Conservation (phyloP, 2,329 filamentous ascomycete species). For the Sarocladiaceae sp. region DNA sequence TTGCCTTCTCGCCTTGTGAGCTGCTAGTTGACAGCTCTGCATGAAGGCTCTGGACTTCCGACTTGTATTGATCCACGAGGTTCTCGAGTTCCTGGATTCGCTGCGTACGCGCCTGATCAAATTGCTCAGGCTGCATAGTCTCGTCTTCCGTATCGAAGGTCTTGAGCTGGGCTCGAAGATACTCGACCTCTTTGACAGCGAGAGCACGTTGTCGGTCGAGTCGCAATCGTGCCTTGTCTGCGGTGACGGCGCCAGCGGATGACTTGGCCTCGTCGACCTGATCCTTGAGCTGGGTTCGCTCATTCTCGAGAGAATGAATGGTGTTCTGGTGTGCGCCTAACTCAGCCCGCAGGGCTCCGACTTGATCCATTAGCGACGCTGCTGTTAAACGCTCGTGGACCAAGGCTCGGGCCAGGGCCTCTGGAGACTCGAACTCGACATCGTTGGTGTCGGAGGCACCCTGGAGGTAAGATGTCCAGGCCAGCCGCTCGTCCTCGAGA, state of each 20-base stretch:
- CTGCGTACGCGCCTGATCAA: slow-evolving; percentile 69
- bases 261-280: slow-evolving; percentile 69
- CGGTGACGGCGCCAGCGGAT: slow-evolving; percentile 38
- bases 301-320: slow-evolving; percentile 67
- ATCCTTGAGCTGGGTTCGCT: slow-evolving; percentile 58
- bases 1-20: slow-evolving; percentile 14
- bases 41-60: slow-evolving; percentile 71
- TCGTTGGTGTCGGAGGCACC: slow-evolving; percentile 54
- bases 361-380: slow-evolving; percentile 71
- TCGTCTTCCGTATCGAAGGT: slow-evolving; percentile 84
- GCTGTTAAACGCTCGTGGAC: slow-evolving; percentile 78
- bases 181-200: slow-evolving; percentile 89
- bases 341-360: slow-evolving; percentile 77
- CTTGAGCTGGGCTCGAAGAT: slow-evolving; percentile 86
- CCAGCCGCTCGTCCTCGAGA: slow-evolving; percentile 79
- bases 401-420: slow-evolving; percentile 79
- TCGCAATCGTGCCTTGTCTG: slow-evolving; percentile 67
- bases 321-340: slow-evolving; percentile 71
- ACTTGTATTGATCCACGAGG: slow-evolving; percentile 82
- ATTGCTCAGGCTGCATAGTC: slow-evolving; percentile 75
- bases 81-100: slow-evolving; percentile 78
- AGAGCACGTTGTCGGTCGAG: slow-evolving; percentile 82
- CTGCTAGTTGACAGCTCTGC: slow-evolving; percentile 69
- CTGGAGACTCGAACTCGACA: slow-evolving; percentile 82
- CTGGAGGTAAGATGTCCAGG: slow-evolving; percentile 84